Base-by-base conservation (phyloP, 768 basidiomycete genomes). In the Inosperma sp. region DNA sequence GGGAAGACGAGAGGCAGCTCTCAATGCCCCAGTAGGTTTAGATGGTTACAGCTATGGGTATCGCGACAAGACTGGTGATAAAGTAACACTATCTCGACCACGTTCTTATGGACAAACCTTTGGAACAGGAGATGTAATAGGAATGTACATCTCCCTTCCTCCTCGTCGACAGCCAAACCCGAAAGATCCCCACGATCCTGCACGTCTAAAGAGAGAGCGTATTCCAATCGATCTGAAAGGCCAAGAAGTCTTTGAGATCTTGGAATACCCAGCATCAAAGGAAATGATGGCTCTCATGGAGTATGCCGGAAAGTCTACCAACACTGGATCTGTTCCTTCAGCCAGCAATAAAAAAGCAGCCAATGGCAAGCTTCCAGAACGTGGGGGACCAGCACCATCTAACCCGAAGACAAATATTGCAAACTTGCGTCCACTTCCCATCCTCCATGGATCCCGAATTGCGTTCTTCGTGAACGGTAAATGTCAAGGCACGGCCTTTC, bases 181-280 rank as follows among this genome's bases (percentile, higher is more conserved):
- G 37, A 73, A 79, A 31, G 89, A 94, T 61, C 76, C 77, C 1
- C 70, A 82, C 56, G 89, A 96, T 64, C 88, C 94, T 8, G 86
- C 88, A 4, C 84, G 85, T 56, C 69, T 96, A 55, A 82, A 84
- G 56, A 83, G 96, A 48, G 89, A 93, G 62, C 88, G 96, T 49
- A 88, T 95, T 53, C 82, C 94, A 3, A 94, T 99, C 63, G 88
- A 89, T 53, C 89, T 92, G 69, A 96, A 95, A 68, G 90, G 90
- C n/a, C 93, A 95, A 68, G 88, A 92, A 56, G 93, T 94, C 65
- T 97, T 97, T 66, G 96, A 99, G 71, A 84, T 84, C 53, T 73
- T 90, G 54, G 95, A 98, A 65, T 97, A 96, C 65, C 69, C 83
- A 8, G 82, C 84, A 52, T 82, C 78, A 23, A 96, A 94, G 65